These are phyloP conservation scores for Colletotrichum zoysiae DNA, from an alignment of 2,329 filamentous ascomycete species.

Conservation along the genomic window DNA sequence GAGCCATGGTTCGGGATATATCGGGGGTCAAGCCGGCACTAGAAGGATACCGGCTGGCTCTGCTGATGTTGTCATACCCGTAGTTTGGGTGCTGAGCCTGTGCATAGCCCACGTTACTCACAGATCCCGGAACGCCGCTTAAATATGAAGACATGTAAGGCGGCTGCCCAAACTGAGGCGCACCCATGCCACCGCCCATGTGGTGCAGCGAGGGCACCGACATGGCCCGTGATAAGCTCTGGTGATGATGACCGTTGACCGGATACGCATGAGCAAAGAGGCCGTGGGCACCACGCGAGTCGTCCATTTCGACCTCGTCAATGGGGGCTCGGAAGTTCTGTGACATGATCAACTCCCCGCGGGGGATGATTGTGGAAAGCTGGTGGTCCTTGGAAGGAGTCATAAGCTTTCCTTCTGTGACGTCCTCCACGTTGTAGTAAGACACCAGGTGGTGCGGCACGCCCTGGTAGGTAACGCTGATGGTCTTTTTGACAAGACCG, in stretches of 20 bases:
- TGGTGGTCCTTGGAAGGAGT: conserved; percentile 66
- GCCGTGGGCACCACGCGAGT: conserved; percentile 30
- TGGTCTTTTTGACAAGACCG: conserved; percentile 92
- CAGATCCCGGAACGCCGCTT: conserved; percentile 19
- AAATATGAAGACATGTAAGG: conserved; percentile 32
- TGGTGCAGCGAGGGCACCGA: conserved; percentile 37
- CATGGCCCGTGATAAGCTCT: conserved; percentile 46
- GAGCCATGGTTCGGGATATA: conserved; percentile 27
- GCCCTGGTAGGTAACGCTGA: conserved; percentile 81
- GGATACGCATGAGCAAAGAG: conserved; percentile 31
- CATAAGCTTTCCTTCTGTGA: conserved; percentile 70
- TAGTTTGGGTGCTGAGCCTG: conserved; percentile 27
- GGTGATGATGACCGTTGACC: conserved; percentile 41
- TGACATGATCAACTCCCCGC: conserved; percentile 68
- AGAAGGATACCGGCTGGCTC: conserved; percentile 22
- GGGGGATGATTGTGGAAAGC: conserved; percentile 65
- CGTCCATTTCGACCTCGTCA: conserved; percentile 66
- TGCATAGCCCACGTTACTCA: conserved; percentile 27
- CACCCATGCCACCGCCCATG: conserved; percentile 25
- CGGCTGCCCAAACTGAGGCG: conserved; percentile 20
- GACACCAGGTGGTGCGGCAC: conserved; percentile 88
- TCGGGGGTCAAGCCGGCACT: conserved; percentile 27
- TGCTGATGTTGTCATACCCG: conserved; percentile 23
- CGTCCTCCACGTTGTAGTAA: conserved; percentile 88
- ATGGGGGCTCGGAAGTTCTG: conserved; percentile 77